Evolutionary conservation across 495 filamentous ascomycete species (phyloP).

Genomic region (Penicillium odoratum): DNA sequence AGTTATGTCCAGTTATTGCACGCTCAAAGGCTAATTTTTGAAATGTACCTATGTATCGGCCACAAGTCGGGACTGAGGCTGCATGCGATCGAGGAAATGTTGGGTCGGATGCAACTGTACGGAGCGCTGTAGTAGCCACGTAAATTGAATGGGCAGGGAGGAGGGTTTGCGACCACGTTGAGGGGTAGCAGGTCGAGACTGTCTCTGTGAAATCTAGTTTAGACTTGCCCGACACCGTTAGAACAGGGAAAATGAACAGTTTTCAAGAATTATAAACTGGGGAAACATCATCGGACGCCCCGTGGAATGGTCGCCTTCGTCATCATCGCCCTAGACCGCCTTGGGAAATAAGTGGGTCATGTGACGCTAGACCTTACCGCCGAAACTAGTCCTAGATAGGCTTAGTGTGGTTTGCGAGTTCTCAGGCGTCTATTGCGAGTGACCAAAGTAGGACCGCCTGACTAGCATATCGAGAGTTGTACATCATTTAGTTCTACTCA

Average conservation of each 20-base stretch:
- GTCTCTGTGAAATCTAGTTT: not conserved
- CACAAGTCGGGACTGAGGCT: not conserved
- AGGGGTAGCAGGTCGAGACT: not conserved
- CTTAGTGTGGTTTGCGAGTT: conserved; percentile 5
- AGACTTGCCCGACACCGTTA: conserved; percentile 1
- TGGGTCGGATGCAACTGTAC: conserved; percentile 11
- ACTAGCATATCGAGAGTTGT: not conserved
- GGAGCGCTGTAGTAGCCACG: conserved; percentile 12
- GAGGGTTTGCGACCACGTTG: conserved; percentile 9
- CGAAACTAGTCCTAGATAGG: conserved; percentile 8
- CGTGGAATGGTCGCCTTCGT: conserved; percentile 25
- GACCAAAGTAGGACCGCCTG: conserved; percentile 14
- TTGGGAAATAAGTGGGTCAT: conserved; percentile 13
- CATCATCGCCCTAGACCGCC: conserved; percentile 16
- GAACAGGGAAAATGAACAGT: not conserved
- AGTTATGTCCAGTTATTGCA: no score
- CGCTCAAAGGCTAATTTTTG: not conserved
- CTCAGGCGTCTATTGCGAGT: conserved; percentile 18
- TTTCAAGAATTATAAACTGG: not conserved
- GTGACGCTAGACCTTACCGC: conserved; percentile 12
- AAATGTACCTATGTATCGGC: not conserved
- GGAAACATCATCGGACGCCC: conserved; percentile 12
- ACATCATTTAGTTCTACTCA: not conserved
- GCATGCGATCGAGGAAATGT: conserved; percentile 11
- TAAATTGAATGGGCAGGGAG: conserved; percentile 10